A percentile compares a stretch with the other conserved stretches of the same genome.
Evolutionary conservation across 139 green algal species (phyloP).

Genomic region (Ulvella scutata): DNA sequence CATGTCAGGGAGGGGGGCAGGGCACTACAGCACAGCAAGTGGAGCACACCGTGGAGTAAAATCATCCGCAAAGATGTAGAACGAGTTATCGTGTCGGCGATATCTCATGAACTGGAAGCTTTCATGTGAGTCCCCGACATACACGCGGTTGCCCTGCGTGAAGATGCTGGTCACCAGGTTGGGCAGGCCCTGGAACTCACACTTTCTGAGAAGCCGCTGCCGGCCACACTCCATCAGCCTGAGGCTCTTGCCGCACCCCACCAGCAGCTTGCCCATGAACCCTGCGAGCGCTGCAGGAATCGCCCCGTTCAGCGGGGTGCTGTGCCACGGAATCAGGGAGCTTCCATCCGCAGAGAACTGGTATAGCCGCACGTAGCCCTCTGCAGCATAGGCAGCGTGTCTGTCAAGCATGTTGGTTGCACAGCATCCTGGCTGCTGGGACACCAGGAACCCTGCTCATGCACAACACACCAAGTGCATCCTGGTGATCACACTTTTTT

Average conservation of each 20-base stretch:
- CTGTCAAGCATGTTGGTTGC: not conserved
- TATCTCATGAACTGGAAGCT: conserved; percentile 71
- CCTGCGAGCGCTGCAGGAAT: conserved; percentile 58
- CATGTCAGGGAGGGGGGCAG: conserved; percentile 2
- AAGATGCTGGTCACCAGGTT: conserved; percentile 52
- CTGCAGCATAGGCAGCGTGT: conserved; percentile 17
- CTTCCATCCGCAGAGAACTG: conserved; percentile 43
- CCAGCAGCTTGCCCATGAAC: conserved; percentile 84
- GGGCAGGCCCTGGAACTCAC: conserved; percentile 68
- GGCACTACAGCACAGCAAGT: too few relatives aligned
- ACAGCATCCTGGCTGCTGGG: too few relatives aligned
- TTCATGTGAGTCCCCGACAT: conserved; percentile 69
- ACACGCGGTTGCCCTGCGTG: conserved; percentile 62
- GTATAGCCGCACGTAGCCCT: conserved; percentile 67
- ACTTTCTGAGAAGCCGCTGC: conserved; percentile 95
- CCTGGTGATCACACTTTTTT: too few relatives aligned
- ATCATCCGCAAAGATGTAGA: conserved; percentile 95
- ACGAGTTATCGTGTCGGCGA: conserved; percentile 68
- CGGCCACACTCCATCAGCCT: conserved; percentile 90
- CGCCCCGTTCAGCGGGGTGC: conserved; percentile 55
- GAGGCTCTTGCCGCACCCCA: conserved; percentile 66
- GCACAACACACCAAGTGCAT: too few relatives aligned
- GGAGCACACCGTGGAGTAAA: conserved; percentile 11
- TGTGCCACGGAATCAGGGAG: conserved; percentile 77
- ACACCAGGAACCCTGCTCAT: too few relatives aligned